Evolutionary conservation across 139 green algal species (phyloP), one percentile per base, ranked within the genome.

Genomic region (Tetraselmis chui): DNA sequence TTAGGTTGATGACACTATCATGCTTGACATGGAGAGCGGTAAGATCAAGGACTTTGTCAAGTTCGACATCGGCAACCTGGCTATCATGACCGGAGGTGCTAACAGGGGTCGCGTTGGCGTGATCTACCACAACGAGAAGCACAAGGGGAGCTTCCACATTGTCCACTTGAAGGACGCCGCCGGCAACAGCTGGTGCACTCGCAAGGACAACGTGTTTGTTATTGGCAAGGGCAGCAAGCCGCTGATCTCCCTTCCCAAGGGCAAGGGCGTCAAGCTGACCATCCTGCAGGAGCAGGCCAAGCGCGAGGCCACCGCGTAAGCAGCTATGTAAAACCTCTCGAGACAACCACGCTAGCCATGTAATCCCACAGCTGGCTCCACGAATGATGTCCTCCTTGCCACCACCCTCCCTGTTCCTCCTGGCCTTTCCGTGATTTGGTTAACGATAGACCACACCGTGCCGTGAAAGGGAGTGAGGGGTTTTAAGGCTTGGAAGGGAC

Each of bases 251-350:
- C 89, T 99, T 89, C 96, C 97, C 86, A 99, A 99, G 95, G 96
- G 94, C 90, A 99, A 98, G 93, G 97, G 97, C 82, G 91, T 99
- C 81, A 89, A 93, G 82, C 91, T 97, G 2, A 95, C 91, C 85
- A 99, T 99, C 83, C 89, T 99, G 83, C 92, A 99, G 91, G 97
- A 99, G 93, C 93, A 97, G 91, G 90, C 92, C 80, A 97, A 97
- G 94, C 83, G 86, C 24, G 95, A 93, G 82, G 91, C 83, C 82
- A 86, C n/a, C n/a, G 45, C 18, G 11, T 67, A 67, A 67, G 45
- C 45, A n/a, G 45, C 45, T 67, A 18, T 67, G 18, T 18, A 5
- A 67, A 18, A 67, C 5, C 5, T 67, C 45, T 67, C 18, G 45
- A 67, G 45, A 67, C 11, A 67, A n/a, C 11, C 5, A 67, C 18